Conservation (phyloP, 108 stramenopile genomes). For the Aurantiochytrium sp. region DNA sequence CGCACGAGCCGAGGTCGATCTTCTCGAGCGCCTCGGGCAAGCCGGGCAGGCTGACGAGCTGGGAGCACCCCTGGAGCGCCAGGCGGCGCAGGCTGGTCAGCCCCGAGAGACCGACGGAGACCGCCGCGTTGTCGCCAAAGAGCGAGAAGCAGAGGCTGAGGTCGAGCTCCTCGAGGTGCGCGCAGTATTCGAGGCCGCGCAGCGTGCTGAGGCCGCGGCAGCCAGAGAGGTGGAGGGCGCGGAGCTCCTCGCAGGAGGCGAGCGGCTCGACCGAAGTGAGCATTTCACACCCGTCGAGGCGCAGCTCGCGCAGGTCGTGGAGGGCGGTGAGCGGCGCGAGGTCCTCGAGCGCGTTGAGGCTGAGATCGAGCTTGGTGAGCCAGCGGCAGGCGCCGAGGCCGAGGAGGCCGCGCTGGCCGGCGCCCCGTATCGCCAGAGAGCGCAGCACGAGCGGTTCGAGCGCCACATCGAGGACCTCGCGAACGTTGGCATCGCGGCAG, state of each 20-base stretch:
- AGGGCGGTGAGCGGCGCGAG: background rate
- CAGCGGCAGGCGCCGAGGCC: background rate
- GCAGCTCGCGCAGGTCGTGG: background rate
- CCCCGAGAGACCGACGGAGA: background rate
- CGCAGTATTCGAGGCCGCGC: background rate
- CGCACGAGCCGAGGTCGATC: background rate
- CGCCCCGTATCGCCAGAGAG: background rate
- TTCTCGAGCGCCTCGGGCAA: background rate
- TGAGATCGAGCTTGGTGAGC: background rate
- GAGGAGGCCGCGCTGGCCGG: background rate
- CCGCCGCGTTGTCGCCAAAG: background rate
- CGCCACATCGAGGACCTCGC: background rate
- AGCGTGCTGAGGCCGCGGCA: background rate
- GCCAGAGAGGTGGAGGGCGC: background rate
- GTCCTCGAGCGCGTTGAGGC: background rate
- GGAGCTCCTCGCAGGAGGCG: background rate
- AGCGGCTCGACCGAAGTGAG: background rate
- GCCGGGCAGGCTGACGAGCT: background rate
- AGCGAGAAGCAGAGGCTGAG: background rate
- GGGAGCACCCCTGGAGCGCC: background rate
- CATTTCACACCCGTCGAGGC: background rate
- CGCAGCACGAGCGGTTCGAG: background rate
- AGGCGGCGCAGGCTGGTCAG: background rate
- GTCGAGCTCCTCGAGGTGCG: background rate
- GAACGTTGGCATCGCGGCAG: background rate